Evolutionary conservation across 2,329 filamentous ascomycete genomes (phyloP).

Genomic region (Aureobasidium musti): DNA sequence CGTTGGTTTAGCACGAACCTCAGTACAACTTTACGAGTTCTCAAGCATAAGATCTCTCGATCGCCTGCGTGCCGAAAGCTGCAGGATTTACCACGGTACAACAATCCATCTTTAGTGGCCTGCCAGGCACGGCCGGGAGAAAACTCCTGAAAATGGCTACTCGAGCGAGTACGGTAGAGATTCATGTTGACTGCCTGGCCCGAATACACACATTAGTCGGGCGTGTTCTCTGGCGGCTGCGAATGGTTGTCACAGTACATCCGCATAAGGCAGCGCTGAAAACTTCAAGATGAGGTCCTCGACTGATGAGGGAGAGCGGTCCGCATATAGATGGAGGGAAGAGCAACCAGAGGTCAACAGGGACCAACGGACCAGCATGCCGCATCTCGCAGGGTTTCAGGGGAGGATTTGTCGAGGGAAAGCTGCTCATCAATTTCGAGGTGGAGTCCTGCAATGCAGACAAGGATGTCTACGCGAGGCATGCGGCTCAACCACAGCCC

Average conservation of each 20-base stretch:
- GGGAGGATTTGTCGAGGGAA: neutral
- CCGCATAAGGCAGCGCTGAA: neutral
- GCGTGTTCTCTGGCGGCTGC: too few relatives aligned
- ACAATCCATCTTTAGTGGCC: neutral
- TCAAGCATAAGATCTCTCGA: conserved; percentile 16
- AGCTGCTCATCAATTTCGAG: neutral
- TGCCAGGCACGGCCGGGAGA: neutral
- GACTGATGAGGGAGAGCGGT: neutral
- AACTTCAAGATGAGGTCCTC: too few relatives aligned
- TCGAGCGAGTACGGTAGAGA: neutral
- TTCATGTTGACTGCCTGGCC: too few relatives aligned
- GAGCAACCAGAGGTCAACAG: too few relatives aligned
- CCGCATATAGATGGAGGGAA: neutral
- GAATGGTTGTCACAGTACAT: neutral
- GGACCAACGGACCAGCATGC: conserved; percentile 8
- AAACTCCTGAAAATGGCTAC: too few relatives aligned
- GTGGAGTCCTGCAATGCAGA: conserved; percentile 5
- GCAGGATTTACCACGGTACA: neutral
- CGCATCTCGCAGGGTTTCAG: neutral
- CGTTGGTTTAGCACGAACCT: conserved; percentile 18
- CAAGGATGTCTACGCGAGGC: conserved; percentile 8
- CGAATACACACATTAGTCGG: too few relatives aligned
- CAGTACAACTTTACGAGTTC: conserved; percentile 15
- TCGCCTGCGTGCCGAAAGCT: neutral
- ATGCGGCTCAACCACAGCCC: conserved; percentile 2